Base-by-base conservation (phyloP, 306 rosid species). In the Corylus americana region DNA sequence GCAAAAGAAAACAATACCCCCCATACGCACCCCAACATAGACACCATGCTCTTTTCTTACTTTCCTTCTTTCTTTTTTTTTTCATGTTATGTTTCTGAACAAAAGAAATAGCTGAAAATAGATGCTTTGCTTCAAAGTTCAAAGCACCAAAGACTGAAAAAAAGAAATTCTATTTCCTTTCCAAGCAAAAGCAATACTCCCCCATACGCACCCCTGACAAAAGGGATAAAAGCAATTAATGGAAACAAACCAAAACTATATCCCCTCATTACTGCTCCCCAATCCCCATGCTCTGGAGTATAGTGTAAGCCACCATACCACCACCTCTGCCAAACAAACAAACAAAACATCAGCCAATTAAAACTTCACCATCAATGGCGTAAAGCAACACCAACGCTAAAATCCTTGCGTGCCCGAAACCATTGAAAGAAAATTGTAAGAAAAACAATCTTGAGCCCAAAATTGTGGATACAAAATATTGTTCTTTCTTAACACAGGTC, bases 71-170 rank as follows among this genome's bases (percentile, higher is more conserved):
- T 66, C 6, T 1, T n/a, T 39, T 12, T 39, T 14, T 17, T 37
- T 4, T 8, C 71, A 1, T 39, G n/a, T n/a, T n/a, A n/a, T n/a
- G n/a, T n/a, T n/a, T 22, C 0, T 22, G 13, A 67, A 29, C 14
- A 17, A n/a, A 42, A n/a, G 72, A 78, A 70, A 50, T 74, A 70
- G 16, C 44, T 82, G 76, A 71, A 80, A 75, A 70, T 31, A 73
- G 78, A 84, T 90, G 47, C 95, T 90, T 92, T 85, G 86, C 96
- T 89, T 89, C 78, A 72, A 92, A 87, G 91, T 89, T 89, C 78
- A 72, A 92, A 87, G 91, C 79, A 77, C 75, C 55, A 74, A 81
- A 85, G 82, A 72, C 35, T 18, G 59, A 79, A 74, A 57, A 18
- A 11, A 55, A 42, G 49, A 42, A 49, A 79, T 90, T 68, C 78